phyloP scores from a whole-genome alignment of 371 early-diverging fungal genomes.

The Rhizomucor miehei region DNA sequence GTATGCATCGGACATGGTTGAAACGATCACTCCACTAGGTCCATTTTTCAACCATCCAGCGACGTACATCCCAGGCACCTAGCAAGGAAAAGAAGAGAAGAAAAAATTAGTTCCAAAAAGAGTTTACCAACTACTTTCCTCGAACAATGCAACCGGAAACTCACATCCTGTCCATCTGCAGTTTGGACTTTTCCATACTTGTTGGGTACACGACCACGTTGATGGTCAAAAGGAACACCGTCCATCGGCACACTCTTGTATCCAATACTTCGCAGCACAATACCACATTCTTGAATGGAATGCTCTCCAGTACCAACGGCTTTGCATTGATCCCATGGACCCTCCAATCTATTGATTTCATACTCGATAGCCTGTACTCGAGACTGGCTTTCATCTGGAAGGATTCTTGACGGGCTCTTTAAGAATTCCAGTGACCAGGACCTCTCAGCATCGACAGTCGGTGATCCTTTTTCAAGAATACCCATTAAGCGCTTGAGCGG shows the following conservation, averaged over 20 bases:
- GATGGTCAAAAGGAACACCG: slow-evolving; percentile 77
- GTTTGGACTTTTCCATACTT: slow-evolving; percentile 70
- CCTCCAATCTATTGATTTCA: slow-evolving; percentile 69
- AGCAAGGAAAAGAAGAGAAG: too few species aligned
- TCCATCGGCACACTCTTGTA: slow-evolving; percentile 74
- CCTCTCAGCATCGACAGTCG: slow-evolving; percentile 27
- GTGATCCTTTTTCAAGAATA: slow-evolving; percentile 65
- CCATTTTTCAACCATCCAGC: slow-evolving; percentile 96
- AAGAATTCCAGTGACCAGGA: slow-evolving; percentile 78
- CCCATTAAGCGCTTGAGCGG: slow-evolving; percentile 78
- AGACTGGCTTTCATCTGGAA: slow-evolving; percentile 23
- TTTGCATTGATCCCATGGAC: slow-evolving; percentile 40
- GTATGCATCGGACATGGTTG: slow-evolving; percentile 92
- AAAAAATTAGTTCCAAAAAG: neutral
- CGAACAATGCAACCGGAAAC: slow-evolving; percentile 3
- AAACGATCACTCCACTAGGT: slow-evolving; percentile 91
- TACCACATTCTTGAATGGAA: slow-evolving; percentile 53
- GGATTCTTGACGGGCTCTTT: slow-evolving; percentile 62
- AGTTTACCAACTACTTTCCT: neutral
- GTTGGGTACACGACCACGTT: slow-evolving; percentile 75
- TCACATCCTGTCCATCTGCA: slow-evolving; percentile 40
- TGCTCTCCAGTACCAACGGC: slow-evolving; percentile 61
- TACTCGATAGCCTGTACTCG: slow-evolving; percentile 52
- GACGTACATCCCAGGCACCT: slow-evolving; percentile 74
- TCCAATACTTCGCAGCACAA: slow-evolving; percentile 85